Conservation (phyloP, 2,329 filamentous ascomycete genomes). For the Coniochaeta sp. region DNA sequence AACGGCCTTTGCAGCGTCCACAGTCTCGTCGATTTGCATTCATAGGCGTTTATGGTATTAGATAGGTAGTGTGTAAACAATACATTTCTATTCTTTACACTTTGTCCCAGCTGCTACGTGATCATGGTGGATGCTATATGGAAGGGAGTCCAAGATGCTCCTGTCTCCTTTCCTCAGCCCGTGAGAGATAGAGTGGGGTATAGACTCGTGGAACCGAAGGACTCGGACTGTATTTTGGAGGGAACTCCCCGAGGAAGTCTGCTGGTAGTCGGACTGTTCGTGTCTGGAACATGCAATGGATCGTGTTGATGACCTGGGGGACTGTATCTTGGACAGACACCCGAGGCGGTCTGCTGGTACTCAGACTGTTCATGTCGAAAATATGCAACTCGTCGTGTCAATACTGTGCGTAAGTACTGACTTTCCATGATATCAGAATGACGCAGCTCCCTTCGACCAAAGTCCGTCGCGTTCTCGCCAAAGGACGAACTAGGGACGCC, state of each 20-base stretch:
- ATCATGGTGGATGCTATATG: neutral
- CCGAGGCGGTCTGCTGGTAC: too few species aligned
- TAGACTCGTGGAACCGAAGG: too few species aligned
- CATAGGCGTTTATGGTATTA: slow-evolving; percentile 1
- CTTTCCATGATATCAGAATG: neutral
- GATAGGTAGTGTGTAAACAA: neutral
- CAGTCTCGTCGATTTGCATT: neutral
- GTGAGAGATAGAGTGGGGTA: neutral
- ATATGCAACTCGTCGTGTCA: too few species aligned
- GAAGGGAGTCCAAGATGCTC: neutral
- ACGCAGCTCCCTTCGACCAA: neutral
- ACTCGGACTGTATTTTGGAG: too few species aligned
- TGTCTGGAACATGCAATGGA: too few species aligned
- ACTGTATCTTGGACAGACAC: too few species aligned
- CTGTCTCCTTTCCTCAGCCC: neutral
- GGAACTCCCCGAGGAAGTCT: too few species aligned
- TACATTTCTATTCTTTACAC: neutral
- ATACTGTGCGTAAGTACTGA: neutral
- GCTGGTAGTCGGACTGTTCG: too few species aligned
- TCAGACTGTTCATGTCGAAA: too few species aligned
- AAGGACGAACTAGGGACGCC: neutral
- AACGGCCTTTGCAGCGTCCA: neutral
- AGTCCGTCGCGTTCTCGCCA: neutral
- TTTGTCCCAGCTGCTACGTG: neutral
- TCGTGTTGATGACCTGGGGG: too few species aligned